Base-by-base conservation (phyloP, 202 grass and related monocot genomes). In the Dendrocalamus latiflorus region DNA sequence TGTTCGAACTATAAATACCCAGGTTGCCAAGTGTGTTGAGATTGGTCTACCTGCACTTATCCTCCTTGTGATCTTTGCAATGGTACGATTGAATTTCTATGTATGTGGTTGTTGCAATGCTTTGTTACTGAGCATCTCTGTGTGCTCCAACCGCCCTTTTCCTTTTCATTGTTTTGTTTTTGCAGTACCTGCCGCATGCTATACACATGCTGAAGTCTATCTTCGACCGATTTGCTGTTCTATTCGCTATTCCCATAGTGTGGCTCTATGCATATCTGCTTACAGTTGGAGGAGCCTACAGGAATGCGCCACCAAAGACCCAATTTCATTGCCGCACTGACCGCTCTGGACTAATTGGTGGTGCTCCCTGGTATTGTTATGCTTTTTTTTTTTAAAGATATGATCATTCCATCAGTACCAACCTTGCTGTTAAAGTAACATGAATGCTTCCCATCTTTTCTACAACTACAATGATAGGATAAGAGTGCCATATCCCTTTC, bases 191-290 rank as follows among this genome's bases (percentile, higher is more conserved):
- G 75, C 93, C 93, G 7, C 87, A 94, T 59, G 65, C 70, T 38
- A 79, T 95, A 44, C 65, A 82, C 80, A 86, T 88, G 73, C 79
- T 90, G 69, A 89, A 65, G 56, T 89, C 86, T 49, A 87, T 96
- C 54, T 96, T 92, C 26, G 91, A 99, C 66, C 85, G 89, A 37
- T 99, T 99, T 78, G 91, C 96, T 91, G 96, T 99, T 55, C 76
- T 99, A 58, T 92, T 99, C 86, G 90, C 96, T 36, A 84, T 99
- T 65, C 82, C 96, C 58, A 94, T 99, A 56, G 93, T 96, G 83
- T 99, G 96, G 96, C 86, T 99, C 15, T 99, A 99, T 76, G 96
- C 96, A 62, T 99, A 96, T 73, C 87, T 99, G 59, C 89, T 99
- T 28, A 99, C 96, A 21, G 91, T 99, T 75, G 96, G 93, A 75